Evolutionary conservation across 1,284 basidiomycete genomes (phyloP), one percentile per base, ranked within the genome.

Genomic region (Afroboletus lepidellus): DNA sequence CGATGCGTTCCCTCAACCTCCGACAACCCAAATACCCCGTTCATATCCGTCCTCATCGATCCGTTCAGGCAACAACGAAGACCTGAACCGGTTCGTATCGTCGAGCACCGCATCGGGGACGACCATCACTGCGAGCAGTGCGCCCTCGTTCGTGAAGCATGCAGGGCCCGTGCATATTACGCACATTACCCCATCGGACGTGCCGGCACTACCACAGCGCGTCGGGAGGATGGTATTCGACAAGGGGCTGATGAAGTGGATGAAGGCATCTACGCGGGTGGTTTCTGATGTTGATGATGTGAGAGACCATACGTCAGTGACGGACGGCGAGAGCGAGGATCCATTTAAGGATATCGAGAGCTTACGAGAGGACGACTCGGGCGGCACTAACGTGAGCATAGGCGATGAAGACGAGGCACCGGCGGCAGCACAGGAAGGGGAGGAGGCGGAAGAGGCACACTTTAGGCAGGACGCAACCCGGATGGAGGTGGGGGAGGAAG

Each of bases 141-240:
- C 84, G 0, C 81, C 78, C 1, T 92, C 91, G 1, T 92, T 90
- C 63, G 83, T 89, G 30, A 94, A 94, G 71, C 92, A 93, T 65
- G 70, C 84, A 30, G 92, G 91, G 2, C 85, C 87, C 3, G 79
- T 77, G 49, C 86, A 85, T 57, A 85, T 90, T 52, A 82, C 79
- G 44, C 85, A 82, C 37, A 94, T 96, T 57, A 82, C 83, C 7
- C 93, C 93, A 0, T 77, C 79, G 42, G 93, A 94, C 61, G 74
- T 95, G 13, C 85, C 85, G 13, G 64, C 80, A 34, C 73, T 92
- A 23, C 85, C 90, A 2, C 86, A 92, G 24, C 77, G 83, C 46
- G 83, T 94, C 41, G 92, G 92, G 1, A 83, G 83, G 63, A 95
- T 97, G 93, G 74, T 90, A 36, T 94, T 86, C 60, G 94, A 96